phyloP scores from a whole-genome alignment of 805 yeast genomes.

The Danielia reshetovae region DNA sequence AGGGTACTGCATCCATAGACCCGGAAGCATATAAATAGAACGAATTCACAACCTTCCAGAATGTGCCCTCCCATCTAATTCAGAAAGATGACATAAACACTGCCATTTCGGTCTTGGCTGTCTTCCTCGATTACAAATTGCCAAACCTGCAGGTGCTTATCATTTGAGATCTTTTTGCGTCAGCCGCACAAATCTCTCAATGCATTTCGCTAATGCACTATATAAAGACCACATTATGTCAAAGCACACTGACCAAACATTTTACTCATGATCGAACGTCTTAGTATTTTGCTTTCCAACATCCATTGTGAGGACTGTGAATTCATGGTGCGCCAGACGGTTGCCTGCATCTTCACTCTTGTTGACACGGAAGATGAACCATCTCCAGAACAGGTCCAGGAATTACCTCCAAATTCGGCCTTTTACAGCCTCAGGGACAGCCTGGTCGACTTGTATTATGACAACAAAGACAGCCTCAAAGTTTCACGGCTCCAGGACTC shows the following conservation, averaged over 20 bases:
- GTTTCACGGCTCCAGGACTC: constrained; percentile 11
- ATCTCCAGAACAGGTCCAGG: constrained; percentile 5
- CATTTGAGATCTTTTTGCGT: background rate
- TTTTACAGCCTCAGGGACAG: constrained; percentile 20
- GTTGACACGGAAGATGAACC: constrained; percentile 10
- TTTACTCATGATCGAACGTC: background rate
- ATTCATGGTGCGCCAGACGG: constrained; percentile 25
- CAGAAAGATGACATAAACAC: no score
- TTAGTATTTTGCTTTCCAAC: constrained; percentile 32
- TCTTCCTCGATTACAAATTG: background rate
- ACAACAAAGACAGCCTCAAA: constrained; percentile 8
- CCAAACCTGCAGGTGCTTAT: no score
- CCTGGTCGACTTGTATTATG: constrained; percentile 23
- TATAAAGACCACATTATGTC: no score
- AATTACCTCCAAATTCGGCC: constrained; percentile 8
- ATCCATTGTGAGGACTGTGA: constrained; percentile 57
- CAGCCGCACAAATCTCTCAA: no score
- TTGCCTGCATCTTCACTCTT: constrained; percentile 20
- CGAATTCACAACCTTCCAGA: no score
- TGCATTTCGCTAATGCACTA: no score
- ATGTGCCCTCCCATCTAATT: no score
- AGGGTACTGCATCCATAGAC: no score
- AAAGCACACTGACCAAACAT: no score
- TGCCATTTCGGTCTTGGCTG: constrained; percentile 1
- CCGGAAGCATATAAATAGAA: no score